phyloP scores from a whole-genome alignment of 352 stramenopile genomes.

The Phytophthora ramorum region DNA sequence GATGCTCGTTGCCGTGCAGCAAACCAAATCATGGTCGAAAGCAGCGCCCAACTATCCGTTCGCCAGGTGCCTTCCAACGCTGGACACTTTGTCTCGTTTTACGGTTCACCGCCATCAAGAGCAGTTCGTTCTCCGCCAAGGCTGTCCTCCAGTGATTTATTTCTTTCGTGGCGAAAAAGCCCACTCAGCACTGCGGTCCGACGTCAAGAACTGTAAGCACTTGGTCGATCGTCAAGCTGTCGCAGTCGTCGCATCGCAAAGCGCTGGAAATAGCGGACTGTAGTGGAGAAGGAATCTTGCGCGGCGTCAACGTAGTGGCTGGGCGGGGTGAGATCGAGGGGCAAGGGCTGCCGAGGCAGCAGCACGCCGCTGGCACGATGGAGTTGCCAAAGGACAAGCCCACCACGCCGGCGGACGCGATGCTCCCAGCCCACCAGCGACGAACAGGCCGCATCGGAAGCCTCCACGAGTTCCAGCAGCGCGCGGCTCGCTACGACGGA shows the following conservation, averaged over 20 bases:
- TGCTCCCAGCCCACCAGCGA: conserved; percentile 70
- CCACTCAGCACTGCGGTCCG: background rate
- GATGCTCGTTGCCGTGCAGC: background rate
- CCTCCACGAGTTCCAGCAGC: conserved; percentile 87
- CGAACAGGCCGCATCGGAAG: conserved; percentile 75
- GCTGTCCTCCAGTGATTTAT: conserved; percentile 3
- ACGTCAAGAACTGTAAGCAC: background rate
- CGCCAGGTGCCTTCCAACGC: background rate
- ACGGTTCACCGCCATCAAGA: background rate
- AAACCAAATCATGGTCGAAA: background rate
- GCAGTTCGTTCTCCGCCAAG: background rate
- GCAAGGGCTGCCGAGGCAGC: conserved; percentile 19
- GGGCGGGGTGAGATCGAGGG: conserved; percentile 17
- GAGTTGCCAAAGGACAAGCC: conserved; percentile 19
- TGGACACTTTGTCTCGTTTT: conserved; percentile 7
- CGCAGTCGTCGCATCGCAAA: conserved; percentile 28
- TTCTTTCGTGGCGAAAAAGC: conserved; percentile 4
- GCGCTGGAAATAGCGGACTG: conserved; percentile 31
- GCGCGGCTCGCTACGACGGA: conserved; percentile 61
- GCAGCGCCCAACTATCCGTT: no score
- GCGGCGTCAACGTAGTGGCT: conserved; percentile 1
- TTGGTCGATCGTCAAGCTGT: background rate
- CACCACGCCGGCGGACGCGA: conserved; percentile 15
- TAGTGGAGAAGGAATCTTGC: conserved; percentile 22
- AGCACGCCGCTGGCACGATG: conserved; percentile 12